A percentile compares a stretch with the other conserved stretches of the same genome.
Conservation (phyloP, 2,329 filamentous ascomycete genomes). For the Aspergillaceae sp. region DNA sequence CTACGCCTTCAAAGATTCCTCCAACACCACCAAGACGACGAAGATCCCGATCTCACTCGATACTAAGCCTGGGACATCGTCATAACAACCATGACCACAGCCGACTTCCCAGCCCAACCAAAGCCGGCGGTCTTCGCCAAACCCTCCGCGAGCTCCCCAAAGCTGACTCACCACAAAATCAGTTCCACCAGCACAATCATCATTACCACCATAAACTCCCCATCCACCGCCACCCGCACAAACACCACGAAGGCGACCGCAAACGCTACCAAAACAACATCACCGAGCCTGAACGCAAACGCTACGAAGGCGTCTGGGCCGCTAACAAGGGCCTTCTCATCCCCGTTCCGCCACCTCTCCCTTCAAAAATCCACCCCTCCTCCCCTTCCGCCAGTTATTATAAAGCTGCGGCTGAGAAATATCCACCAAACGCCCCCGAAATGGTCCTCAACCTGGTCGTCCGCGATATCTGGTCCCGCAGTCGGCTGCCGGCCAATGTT, state of each 20-base stretch:
- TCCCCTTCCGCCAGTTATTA: neutral
- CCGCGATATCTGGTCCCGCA: slow-evolving; percentile 43
- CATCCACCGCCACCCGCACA: slow-evolving; percentile 39
- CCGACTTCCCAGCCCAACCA: slow-evolving; percentile 28
- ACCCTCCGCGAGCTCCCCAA: slow-evolving; percentile 35
- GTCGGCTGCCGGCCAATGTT: slow-evolving; percentile 30
- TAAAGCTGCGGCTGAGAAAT: slow-evolving; percentile 8
- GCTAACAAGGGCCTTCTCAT: slow-evolving; percentile 39
- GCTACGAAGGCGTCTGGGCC: slow-evolving; percentile 45
- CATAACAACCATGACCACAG: neutral
- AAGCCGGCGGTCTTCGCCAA: slow-evolving; percentile 26
- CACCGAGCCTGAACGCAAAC: slow-evolving; percentile 38
- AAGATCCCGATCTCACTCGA: slow-evolving; percentile 26
- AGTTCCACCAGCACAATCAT: slow-evolving; percentile 5
- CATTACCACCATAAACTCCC: slow-evolving; percentile 24
- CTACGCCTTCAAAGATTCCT: slow-evolving; percentile 26
- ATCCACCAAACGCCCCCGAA: slow-evolving; percentile 22
- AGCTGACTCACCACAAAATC: slow-evolving; percentile 18
- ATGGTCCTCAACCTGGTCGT: slow-evolving; percentile 41
- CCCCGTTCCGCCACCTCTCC: slow-evolving; percentile 2
- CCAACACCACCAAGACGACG: slow-evolving; percentile 34
- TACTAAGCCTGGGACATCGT: slow-evolving; percentile 15
- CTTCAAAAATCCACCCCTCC: slow-evolving; percentile 20
- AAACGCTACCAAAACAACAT: slow-evolving; percentile 38
- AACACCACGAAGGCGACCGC: slow-evolving; percentile 41